Conservation (phyloP, 2,329 filamentous ascomycete genomes). For the Sporothrix protearum region DNA sequence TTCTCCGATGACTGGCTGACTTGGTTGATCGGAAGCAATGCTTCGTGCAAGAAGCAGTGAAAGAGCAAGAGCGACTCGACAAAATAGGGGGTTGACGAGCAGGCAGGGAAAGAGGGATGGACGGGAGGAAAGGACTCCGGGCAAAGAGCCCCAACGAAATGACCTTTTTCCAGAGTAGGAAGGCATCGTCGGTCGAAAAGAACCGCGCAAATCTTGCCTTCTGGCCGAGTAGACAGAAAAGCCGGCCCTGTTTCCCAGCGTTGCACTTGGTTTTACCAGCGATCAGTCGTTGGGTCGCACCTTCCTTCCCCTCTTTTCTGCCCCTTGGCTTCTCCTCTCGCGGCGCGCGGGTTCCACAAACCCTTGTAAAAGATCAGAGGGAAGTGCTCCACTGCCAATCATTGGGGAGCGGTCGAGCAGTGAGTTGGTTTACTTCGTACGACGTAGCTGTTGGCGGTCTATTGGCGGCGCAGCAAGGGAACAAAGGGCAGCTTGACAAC, state of each 20-base stretch:
- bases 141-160: neutral
- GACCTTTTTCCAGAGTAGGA: neutral
- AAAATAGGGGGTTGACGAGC: neutral
- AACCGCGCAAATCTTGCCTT: neutral
- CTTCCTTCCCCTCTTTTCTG: constrained; percentile 13
- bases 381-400: constrained; percentile 13
- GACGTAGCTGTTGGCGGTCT: neutral
- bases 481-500: neutral
- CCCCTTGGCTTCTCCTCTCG: too few relatives aligned
- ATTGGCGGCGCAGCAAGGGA: neutral
- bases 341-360: neutral
- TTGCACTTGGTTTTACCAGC: neutral
- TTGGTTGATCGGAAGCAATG: neutral
- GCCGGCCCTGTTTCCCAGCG: constrained; percentile 5
- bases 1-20: neutral
- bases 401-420: neutral
- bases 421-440: neutral
- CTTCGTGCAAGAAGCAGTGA: neutral
- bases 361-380: neutral
- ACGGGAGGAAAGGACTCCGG: constrained; percentile 5
- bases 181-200: constrained; percentile 2
- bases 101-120: constrained; percentile 6
- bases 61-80: neutral
- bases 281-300: constrained; percentile 7
- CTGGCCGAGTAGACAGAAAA: too few relatives aligned